Conservation (phyloP, 1,284 basidiomycete genomes). For the Thelephora terrestris region DNA sequence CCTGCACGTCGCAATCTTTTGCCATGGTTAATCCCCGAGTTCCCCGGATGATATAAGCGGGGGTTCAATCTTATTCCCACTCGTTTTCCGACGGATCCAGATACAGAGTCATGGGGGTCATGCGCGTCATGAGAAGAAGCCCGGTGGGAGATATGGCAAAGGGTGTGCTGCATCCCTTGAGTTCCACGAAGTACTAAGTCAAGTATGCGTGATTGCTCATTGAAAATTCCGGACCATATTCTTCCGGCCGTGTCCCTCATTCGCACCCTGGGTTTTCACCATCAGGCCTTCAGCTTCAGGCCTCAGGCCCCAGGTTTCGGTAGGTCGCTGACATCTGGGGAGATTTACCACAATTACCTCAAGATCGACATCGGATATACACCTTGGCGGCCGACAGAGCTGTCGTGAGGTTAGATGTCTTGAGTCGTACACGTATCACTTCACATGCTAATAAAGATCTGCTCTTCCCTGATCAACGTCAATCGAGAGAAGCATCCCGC, state of each 20-base stretch:
- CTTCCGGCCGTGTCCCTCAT: slow-evolving; percentile 7
- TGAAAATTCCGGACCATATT: slow-evolving; percentile 10
- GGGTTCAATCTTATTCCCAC: slow-evolving; percentile 66
- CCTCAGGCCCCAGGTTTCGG: too few species aligned
- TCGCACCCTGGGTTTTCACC: slow-evolving; percentile 9
- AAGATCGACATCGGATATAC: slow-evolving; percentile 18
- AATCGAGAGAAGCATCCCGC: too few species aligned
- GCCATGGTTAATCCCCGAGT: neutral
- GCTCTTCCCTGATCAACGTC: too few species aligned
- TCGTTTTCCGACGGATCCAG: slow-evolving; percentile 37
- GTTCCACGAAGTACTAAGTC: slow-evolving; percentile 49
- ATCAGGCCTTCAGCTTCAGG: too few species aligned
- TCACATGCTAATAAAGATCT: too few species aligned
- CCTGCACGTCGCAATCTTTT: neutral
- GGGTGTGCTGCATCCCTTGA: slow-evolving; percentile 62
- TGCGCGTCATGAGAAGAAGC: slow-evolving; percentile 47
- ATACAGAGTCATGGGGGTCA: slow-evolving; percentile 50
- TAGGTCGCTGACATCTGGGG: slow-evolving; percentile 24
- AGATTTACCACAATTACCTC: slow-evolving; percentile 27
- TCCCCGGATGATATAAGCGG: slow-evolving; percentile 39
- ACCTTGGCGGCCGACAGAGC: too few species aligned
- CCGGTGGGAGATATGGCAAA: slow-evolving; percentile 51
- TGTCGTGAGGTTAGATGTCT: too few species aligned
- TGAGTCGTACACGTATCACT: too few species aligned
- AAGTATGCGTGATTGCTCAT: slow-evolving; percentile 24